Base-by-base conservation (phyloP, 2,329 filamentous ascomycete species). In the Magnaporthiopsis rhizophila region DNA sequence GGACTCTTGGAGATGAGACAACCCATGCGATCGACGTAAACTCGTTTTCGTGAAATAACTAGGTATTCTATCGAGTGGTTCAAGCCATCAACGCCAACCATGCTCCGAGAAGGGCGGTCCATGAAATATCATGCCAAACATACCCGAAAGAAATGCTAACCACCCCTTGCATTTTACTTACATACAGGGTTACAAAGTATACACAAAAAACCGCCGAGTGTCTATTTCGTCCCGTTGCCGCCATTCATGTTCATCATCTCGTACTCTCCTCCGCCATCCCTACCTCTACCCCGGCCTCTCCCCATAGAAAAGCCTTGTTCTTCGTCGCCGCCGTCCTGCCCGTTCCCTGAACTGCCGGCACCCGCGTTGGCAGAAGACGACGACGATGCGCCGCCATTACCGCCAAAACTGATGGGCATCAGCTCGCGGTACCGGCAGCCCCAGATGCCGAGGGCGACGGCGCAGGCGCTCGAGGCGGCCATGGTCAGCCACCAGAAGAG, bases 381-480 rank as follows among this genome's bases (percentile, higher is more conserved):
- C 67, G 32, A 64, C 21, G 36, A 13, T 2, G 56, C 69, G 53
- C 75, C 75, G 9, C 75, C 73, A 11, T 75, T 80, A 2, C 89
- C 89, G 26, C 92, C 92, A 72, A 98, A 97, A 65, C 86, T 89
- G 70, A 98, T 96, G 13, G 95, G 94, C 71, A 87, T 84, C 64
- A 99, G 79, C 77, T 99, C 95, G 66, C 94, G 84, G 81, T 92
- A 96, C 72, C 89, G 91, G 74, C 94, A 98, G 3, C 89, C 91
- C 91, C 94, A 98, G 53, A 96, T 89, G 4, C 91, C 93, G 2
- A 95, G 79, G 60, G 80, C 85, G 11, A 83, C 76, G 36, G 79
- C 78, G 3, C 80, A 64, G 4, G 74, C 76, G 57, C 79, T 77
- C 2, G 83, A 84, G 18, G 70, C 72, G 13, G 74, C 68, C 81